Conservation (phyloP, 164 flowering plant genomes). For the Vitis rotundifolia region DNA sequence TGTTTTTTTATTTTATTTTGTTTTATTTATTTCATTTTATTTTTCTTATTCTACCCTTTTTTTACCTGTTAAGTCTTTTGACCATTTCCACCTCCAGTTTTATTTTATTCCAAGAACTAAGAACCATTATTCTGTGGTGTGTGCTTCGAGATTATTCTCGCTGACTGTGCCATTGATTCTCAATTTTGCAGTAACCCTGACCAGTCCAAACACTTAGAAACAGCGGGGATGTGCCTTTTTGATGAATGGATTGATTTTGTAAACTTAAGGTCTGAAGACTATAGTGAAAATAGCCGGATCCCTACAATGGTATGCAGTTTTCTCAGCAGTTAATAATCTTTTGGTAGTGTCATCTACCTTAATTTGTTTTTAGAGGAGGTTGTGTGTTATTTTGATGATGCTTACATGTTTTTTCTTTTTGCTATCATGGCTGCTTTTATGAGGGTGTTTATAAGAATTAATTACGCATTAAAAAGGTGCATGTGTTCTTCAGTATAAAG, state of each 20-base stretch:
- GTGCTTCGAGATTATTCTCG: background rate
- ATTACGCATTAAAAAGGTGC: background rate
- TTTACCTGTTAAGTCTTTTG: too few species aligned
- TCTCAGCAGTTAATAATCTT: background rate
- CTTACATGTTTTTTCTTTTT: background rate
- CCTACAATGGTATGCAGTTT: constrained; percentile 71
- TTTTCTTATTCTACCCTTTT: too few species aligned
- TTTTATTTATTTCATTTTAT: background rate
- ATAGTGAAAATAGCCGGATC: constrained; percentile 86
- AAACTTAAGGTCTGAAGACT: constrained; percentile 86
- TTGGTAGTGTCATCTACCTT: background rate
- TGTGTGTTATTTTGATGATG: background rate
- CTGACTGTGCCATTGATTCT: constrained; percentile 4
- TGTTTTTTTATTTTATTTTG: constrained; percentile 5
- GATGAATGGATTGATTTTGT: constrained; percentile 93
- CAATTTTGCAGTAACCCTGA: constrained; percentile 83
- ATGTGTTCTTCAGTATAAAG: background rate
- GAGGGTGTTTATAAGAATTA: background rate
- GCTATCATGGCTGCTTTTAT: background rate
- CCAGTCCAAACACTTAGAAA: constrained; percentile 97
- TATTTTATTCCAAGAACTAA: too few species aligned
- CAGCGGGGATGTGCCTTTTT: constrained; percentile 87
- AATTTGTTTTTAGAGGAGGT: background rate
- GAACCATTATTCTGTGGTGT: background rate
- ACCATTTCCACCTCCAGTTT: too few species aligned